Percentiles rank a stretch among this genome's conserved stretches.
phyloP scores from a whole-genome alignment of 139 green algal species.

The Picochlorum sp. region DNA sequence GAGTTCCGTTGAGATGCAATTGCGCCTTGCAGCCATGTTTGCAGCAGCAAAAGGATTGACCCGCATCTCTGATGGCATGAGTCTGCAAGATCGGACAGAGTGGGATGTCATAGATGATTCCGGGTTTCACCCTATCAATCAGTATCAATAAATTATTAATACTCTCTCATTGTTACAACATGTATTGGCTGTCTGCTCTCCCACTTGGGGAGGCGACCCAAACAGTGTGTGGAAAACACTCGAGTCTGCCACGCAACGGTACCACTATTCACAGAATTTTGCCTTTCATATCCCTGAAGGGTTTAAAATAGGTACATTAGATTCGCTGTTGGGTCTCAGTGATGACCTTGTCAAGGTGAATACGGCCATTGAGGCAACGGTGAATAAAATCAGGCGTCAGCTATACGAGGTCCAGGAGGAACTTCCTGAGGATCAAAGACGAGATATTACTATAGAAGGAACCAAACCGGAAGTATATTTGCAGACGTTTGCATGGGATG shows the following conservation, averaged over 20 bases:
- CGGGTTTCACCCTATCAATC: not conserved
- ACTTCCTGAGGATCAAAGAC: conserved; percentile 21
- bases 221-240: conserved; percentile 63
- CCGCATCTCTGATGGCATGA: not conserved
- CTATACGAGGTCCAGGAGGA: conserved; percentile 42
- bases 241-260: conserved; percentile 57
- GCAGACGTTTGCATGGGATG: conserved; percentile 86
- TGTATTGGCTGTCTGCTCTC: conserved; percentile 74
- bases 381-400: conserved; percentile 78
- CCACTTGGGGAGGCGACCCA: conserved; percentile 37
- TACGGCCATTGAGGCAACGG: conserved; percentile 63
- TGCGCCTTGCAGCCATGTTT: not conserved
- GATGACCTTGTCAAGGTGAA: conserved; percentile 89
- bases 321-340: conserved; percentile 82
- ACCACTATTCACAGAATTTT: conserved; percentile 46
- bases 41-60: not conserved
- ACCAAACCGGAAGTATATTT: conserved; percentile 60
- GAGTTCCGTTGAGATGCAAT: not conserved
- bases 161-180: not conserved
- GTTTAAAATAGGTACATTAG: conserved; percentile 86
- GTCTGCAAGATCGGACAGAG: not conserved
- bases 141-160: not conserved
- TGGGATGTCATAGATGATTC: not conserved
- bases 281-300: conserved; percentile 72
- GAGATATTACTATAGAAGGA: conserved; percentile 59